A percentile compares a stretch with the other conserved stretches of the same genome.
Conservation (phyloP, 169 alveolate genomes). For the Eimeria zaria region DNA sequence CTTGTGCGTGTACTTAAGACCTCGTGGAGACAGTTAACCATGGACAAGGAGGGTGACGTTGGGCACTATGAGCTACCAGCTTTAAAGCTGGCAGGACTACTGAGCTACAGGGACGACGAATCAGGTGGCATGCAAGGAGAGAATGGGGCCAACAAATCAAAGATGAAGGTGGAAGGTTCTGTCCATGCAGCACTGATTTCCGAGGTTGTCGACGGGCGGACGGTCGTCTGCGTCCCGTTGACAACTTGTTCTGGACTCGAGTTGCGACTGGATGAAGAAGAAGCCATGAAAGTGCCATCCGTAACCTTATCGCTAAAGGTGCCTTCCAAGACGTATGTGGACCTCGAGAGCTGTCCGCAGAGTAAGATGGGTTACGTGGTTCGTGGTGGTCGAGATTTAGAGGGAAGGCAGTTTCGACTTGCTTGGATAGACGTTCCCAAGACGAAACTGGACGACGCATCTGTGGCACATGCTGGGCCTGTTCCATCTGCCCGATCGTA, state of each 20-base stretch:
- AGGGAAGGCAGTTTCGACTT: background rate
- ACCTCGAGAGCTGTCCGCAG: background rate
- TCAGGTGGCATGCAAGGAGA: background rate
- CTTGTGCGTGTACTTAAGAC: no score
- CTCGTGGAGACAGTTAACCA: no score
- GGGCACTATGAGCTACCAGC: background rate
- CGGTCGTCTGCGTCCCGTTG: background rate
- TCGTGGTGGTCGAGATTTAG: background rate
- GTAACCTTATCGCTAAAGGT: background rate
- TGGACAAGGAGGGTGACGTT: background rate
- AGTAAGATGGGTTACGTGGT: background rate
- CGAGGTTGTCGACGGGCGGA: background rate
- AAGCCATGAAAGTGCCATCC: slow-evolving; percentile 10
- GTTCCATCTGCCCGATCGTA: background rate
- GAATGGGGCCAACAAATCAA: background rate
- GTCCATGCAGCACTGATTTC: background rate
- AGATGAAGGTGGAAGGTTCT: background rate
- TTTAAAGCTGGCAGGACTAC: background rate
- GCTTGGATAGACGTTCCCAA: background rate
- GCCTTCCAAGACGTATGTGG: background rate
- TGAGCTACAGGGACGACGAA: background rate
- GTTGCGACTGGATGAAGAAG: background rate
- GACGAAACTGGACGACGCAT: background rate
- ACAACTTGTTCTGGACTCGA: background rate
- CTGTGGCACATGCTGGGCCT: background rate